phyloP scores from a whole-genome alignment of 2,329 filamentous ascomycete genomes.

The Fusarium neocosmosporiellum region DNA sequence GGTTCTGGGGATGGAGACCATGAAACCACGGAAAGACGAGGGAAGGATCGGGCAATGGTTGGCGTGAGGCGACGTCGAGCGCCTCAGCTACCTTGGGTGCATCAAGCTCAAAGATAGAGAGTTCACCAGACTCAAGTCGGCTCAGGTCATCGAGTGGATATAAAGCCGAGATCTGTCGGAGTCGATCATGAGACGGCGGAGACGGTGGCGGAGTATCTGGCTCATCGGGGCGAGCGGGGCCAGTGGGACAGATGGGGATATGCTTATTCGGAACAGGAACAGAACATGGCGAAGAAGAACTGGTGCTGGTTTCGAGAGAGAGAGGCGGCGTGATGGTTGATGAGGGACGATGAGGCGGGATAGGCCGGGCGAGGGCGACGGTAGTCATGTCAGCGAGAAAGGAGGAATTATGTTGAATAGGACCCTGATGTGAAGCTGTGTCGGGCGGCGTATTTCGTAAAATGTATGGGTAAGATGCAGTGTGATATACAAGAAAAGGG shows the following conservation, averaged over 20 bases:
- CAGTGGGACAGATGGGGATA: constrained; percentile 87
- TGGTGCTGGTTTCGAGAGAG: constrained; percentile 49
- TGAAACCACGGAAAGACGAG: constrained; percentile 97
- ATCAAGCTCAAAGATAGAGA: constrained; percentile 79
- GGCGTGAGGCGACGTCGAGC: constrained; percentile 78
- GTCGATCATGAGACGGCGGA: constrained; percentile 68
- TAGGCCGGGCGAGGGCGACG: constrained; percentile 63
- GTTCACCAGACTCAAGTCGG: constrained; percentile 59
- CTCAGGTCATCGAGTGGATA: constrained; percentile 77
- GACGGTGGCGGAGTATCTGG: constrained; percentile 74
- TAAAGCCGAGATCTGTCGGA: constrained; percentile 75
- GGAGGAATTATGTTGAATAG: constrained; percentile 13
- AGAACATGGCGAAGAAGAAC: constrained; percentile 43
- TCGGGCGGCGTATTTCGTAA: constrained; percentile 11
- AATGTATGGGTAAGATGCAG: constrained; percentile 21
- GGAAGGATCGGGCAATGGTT: constrained; percentile 86
- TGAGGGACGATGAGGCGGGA: constrained; percentile 58
- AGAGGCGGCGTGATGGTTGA: constrained; percentile 57
- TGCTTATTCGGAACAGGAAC: constrained; percentile 85
- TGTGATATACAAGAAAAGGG: constrained; percentile 27
- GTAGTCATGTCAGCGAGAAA: constrained; percentile 60
- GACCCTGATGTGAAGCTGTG: constrained; percentile 14
- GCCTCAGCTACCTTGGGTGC: constrained; percentile 76
- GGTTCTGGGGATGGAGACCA: constrained; percentile 88
- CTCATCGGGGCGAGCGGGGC: constrained; percentile 67